Evolutionary conservation across 164 flowering plant genomes (phyloP).

Genomic region (Akebia trifoliata): DNA sequence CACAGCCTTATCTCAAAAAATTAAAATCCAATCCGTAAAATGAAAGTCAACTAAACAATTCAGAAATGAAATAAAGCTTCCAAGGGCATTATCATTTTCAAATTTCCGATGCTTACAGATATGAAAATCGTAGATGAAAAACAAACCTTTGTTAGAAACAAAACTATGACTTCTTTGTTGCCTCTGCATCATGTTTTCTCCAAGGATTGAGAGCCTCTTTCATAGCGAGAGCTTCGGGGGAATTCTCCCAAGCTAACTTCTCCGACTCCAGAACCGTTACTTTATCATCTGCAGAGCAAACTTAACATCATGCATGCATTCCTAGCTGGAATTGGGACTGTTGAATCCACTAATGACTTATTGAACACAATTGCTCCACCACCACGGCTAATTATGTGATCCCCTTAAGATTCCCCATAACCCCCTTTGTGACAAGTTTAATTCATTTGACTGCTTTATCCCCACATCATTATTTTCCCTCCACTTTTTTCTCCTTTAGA

Average conservation of each 20-base stretch:
- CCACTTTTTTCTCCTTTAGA: too few relatives aligned
- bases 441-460: too few relatives aligned
- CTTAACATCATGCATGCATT: conserved; percentile 2
- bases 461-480: too few relatives aligned
- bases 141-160: background rate
- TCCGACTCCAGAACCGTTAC: conserved; percentile 89
- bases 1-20: too few relatives aligned
- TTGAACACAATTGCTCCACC: too few relatives aligned
- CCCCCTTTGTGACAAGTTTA: too few relatives aligned
- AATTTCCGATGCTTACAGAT: background rate
- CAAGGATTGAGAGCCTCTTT: conserved; percentile 93
- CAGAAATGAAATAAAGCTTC: background rate
- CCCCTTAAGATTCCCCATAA: too few relatives aligned
- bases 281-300: conserved; percentile 64
- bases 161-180: conserved; percentile 31
- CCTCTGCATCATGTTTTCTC: conserved; percentile 49
- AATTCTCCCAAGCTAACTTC: conserved; percentile 79
- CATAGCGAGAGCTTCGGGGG: conserved; percentile 77
- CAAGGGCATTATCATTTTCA: background rate
- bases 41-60: too few relatives aligned
- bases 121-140: background rate
- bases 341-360: too few relatives aligned
- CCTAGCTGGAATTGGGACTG: background rate
- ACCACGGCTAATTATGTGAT: too few relatives aligned
- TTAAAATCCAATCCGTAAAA: background rate